These are phyloP conservation scores for Daldinia concentrica DNA, from an alignment of 495 filamentous ascomycete species.

Conservation along the genomic window DNA sequence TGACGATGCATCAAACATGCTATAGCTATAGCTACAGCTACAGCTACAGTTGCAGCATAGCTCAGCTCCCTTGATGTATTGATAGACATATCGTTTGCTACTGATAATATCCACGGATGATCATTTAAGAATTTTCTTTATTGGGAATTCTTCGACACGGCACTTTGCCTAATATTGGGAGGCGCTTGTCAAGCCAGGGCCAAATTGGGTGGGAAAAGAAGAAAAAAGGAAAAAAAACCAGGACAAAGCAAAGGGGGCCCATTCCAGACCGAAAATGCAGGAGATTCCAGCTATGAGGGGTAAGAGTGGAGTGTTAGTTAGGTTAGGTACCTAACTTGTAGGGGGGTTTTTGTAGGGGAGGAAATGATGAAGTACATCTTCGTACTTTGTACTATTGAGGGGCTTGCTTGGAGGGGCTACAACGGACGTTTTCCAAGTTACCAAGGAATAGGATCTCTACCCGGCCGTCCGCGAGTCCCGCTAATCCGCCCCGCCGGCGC, in stretches of 20 bases:
- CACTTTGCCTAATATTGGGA: not conserved
- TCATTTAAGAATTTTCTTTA: not conserved
- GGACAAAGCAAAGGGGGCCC: not conserved
- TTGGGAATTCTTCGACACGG: not conserved
- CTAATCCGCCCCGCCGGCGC: slow-evolving; percentile 37
- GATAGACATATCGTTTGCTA: not conserved
- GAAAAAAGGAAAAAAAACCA: slow-evolving; percentile 7
- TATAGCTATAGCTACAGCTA: not conserved
- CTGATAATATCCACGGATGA: not conserved
- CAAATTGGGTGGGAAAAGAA: not conserved
- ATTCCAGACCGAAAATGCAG: not conserved
- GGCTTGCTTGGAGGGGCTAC: slow-evolving; percentile 15
- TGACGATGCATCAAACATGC: not conserved
- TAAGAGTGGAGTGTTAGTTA: not conserved
- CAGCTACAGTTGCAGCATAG: not conserved
- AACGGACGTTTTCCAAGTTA: slow-evolving; percentile 6
- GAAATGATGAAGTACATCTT: too few species aligned
- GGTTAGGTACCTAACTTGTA: not conserved
- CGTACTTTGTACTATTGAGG: not conserved
- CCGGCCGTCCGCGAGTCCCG: slow-evolving; percentile 32
- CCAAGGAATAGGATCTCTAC: slow-evolving; percentile 23
- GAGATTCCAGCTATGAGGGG: slow-evolving; percentile 14
- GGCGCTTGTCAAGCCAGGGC: not conserved
- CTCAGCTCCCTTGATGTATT: not conserved
- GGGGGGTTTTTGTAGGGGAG: not conserved